Conservation (phyloP, 2,329 filamentous ascomycete genomes). For the Knoxdaviesia proteae region DNA sequence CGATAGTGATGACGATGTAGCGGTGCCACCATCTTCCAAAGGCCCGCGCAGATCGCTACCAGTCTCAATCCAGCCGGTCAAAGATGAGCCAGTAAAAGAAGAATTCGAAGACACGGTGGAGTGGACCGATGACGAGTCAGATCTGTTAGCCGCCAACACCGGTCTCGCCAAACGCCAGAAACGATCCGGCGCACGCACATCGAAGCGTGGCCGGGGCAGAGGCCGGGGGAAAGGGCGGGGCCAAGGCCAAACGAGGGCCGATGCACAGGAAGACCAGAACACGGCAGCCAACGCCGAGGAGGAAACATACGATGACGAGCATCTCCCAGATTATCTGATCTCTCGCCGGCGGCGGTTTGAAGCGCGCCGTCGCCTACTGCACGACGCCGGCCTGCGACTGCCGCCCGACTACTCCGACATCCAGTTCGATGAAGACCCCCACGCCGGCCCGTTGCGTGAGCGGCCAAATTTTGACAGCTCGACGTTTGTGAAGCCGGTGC, state of each 20-base stretch:
- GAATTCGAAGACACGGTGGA: constrained; percentile 1
- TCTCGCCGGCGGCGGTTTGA: constrained; percentile 52
- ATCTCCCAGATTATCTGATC: constrained; percentile 53
- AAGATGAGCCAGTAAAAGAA: neutral
- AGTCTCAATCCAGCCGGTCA: no score
- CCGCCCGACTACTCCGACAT: constrained; percentile 62
- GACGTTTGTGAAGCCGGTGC: constrained; percentile 39
- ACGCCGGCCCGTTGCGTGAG: constrained; percentile 38
- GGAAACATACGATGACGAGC: neutral
- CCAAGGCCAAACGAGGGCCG: neutral
- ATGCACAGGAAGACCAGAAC: neutral
- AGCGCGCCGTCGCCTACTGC: constrained; percentile 31
- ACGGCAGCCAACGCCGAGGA: neutral
- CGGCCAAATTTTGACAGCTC: constrained; percentile 43
- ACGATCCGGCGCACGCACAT: no score
- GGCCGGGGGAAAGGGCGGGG: neutral
- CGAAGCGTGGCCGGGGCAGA: neutral
- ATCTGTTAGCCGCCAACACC: neutral
- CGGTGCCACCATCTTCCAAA: no score
- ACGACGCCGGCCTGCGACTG: constrained; percentile 48
- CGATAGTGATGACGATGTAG: no score
- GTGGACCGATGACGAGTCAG: constrained; percentile 1
- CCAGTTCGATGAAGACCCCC: constrained; percentile 52
- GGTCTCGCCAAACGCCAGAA: neutral
- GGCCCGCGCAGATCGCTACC: no score